Evolutionary conservation across 2,329 filamentous ascomycete genomes (phyloP).

Genomic region (Setomelanomma holmii): DNA sequence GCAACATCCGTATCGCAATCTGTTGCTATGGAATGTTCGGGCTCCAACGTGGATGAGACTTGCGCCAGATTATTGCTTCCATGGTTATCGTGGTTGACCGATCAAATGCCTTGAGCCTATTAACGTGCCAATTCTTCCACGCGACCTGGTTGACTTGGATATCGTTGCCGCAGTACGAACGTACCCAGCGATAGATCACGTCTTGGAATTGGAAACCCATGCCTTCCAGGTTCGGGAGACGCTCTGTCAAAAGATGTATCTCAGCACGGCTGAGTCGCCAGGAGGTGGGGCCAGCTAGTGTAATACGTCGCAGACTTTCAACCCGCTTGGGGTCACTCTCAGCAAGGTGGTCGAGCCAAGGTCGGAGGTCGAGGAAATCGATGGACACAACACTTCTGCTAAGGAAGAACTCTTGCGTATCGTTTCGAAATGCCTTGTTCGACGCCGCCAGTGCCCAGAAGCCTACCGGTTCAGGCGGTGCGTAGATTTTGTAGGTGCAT

Average conservation of each 20-base stretch:
- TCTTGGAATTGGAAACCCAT: constrained; percentile 17
- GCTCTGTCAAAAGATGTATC: not conserved
- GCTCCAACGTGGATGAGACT: not conserved
- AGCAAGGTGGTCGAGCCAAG: constrained; percentile 14
- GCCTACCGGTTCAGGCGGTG: constrained; percentile 8
- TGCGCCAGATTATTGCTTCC: constrained; percentile 5
- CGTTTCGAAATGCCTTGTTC: constrained; percentile 16
- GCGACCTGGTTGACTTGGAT: not conserved
- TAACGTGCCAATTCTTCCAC: not conserved
- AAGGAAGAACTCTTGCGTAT: constrained; percentile 15
- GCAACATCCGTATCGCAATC: not conserved
- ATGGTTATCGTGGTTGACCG: constrained; percentile 2
- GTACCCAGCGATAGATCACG: not conserved
- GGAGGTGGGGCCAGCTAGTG: not conserved
- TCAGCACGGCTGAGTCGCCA: not conserved
- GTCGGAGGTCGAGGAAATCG: not conserved
- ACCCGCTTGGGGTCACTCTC: constrained; percentile 7
- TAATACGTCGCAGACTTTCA: constrained; percentile 4
- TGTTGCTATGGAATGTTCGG: constrained; percentile 1
- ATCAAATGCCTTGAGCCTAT: not conserved
- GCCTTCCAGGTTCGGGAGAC: constrained; percentile 13
- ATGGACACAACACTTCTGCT: constrained; percentile 11
- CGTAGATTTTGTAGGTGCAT: constrained; percentile 15
- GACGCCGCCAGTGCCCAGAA: constrained; percentile 15
- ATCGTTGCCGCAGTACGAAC: not conserved